These are phyloP conservation scores for Rhodotorula sphaerocarpa DNA, from an alignment of 768 basidiomycete species.

Conservation along the genomic window DNA sequence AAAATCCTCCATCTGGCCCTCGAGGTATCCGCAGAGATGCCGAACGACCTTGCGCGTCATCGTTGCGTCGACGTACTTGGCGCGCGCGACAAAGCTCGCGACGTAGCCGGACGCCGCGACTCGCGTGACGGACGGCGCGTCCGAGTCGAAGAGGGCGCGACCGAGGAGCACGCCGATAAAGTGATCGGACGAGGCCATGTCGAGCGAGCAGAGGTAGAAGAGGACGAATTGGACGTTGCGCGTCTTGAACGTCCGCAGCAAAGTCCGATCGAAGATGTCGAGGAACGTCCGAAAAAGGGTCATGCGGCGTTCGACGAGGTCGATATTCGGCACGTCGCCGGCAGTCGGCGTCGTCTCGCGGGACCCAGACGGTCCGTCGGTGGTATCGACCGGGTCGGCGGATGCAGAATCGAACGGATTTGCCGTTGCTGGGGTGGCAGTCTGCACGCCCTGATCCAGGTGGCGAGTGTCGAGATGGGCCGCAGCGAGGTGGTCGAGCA, in stretches of 20 bases:
- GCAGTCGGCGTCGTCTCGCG: slow-evolving; percentile 31
- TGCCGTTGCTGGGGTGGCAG: background rate
- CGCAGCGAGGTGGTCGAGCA: slow-evolving; percentile 75
- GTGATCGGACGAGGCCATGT: slow-evolving; percentile 77
- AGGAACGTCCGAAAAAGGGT: slow-evolving; percentile 78
- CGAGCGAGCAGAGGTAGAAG: slow-evolving; percentile 89
- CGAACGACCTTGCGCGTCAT: slow-evolving; percentile 63
- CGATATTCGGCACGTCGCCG: slow-evolving; percentile 32
- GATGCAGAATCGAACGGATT: slow-evolving; percentile 17
- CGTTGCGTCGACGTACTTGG: slow-evolving; percentile 69
- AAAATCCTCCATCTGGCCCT: slow-evolving; percentile 62
- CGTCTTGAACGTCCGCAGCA: slow-evolving; percentile 91
- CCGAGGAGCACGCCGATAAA: slow-evolving; percentile 93
- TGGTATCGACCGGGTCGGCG: background rate
- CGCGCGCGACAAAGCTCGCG: slow-evolving; percentile 81
- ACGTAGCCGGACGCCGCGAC: slow-evolving; percentile 91
- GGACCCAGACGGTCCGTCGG: slow-evolving; percentile 6
- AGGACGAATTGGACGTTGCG: slow-evolving; percentile 94
- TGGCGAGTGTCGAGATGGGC: slow-evolving; percentile 18
- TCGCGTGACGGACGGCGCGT: slow-evolving; percentile 64
- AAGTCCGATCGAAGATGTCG: slow-evolving; percentile 84
- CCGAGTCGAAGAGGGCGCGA: slow-evolving; percentile 62
- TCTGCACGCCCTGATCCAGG: background rate
- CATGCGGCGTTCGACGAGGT: slow-evolving; percentile 45
- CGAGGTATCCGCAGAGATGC: slow-evolving; percentile 79